phyloP scores from a whole-genome alignment of 2,329 filamentous ascomycete genomes.

The Trichoderma sp. region DNA sequence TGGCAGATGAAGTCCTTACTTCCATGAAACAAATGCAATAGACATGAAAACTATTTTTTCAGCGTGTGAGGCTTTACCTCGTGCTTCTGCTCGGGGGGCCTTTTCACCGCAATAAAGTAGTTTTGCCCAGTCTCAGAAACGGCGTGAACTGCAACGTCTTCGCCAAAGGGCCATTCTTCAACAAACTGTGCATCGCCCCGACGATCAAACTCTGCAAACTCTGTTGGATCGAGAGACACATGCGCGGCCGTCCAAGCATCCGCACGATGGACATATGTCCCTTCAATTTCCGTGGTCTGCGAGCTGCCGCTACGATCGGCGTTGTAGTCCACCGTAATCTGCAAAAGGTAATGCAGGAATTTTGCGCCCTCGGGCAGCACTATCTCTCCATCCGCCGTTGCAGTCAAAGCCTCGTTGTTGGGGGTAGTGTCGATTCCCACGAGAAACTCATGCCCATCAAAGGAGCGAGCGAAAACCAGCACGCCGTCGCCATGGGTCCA shows the following conservation, averaged over 20 bases:
- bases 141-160: constrained; percentile 41
- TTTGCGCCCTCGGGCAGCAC: constrained; percentile 28
- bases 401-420: constrained; percentile 34
- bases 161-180: constrained; percentile 43
- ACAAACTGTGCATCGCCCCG: constrained; percentile 26
- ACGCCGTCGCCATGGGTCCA: constrained; percentile 41
- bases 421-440: constrained; percentile 38
- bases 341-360: constrained; percentile 41
- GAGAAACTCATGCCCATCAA: constrained; percentile 37
- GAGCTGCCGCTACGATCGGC: constrained; percentile 34
- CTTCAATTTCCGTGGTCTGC: constrained; percentile 40
- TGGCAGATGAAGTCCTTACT: background rate
- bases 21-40: background rate
- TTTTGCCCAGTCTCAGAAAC: constrained; percentile 43
- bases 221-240: constrained; percentile 29
- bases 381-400: constrained; percentile 22
- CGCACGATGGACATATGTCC: constrained; percentile 34
- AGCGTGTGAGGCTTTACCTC: background rate
- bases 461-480: constrained; percentile 37
- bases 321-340: constrained; percentile 42
- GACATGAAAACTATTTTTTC: background rate
- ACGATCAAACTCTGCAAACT: constrained; percentile 37
- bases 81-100: background rate
- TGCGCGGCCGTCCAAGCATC: constrained; percentile 37
- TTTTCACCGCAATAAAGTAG: constrained; percentile 37